Conservation (phyloP, 1,139 yeast genomes). For the Geotrichum fermentans region DNA sequence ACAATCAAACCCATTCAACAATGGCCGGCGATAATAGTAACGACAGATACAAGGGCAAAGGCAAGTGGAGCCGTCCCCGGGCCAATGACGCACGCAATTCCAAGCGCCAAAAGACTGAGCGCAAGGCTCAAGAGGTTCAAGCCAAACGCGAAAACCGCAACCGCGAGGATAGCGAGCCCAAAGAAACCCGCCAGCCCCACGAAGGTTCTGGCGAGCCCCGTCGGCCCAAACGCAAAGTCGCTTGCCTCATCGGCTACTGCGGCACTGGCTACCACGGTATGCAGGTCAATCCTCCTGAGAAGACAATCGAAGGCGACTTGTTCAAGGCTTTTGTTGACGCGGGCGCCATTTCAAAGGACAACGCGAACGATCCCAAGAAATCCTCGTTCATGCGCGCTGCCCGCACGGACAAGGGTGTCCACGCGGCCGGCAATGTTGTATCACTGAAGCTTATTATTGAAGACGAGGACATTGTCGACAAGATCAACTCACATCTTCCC, state of each 20-base stretch:
- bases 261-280: conserved; percentile 98
- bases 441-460: conserved; percentile 85
- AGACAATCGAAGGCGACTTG: conserved; percentile 87
- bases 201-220: conserved; percentile 44
- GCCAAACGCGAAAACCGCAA: conserved; percentile 20
- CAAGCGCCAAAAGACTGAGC: conserved; percentile 19
- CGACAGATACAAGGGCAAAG: conserved; percentile 19
- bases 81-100: conserved; percentile 20
- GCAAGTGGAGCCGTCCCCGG: conserved; percentile 23
- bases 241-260: conserved; percentile 90
- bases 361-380: conserved; percentile 84
- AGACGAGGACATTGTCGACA: conserved; percentile 68
- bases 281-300: conserved; percentile 88
- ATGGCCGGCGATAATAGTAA: conserved; percentile 10
- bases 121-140: conserved; percentile 15
- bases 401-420: conserved; percentile 97
- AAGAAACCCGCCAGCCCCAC: conserved; percentile 8
- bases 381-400: conserved; percentile 94
- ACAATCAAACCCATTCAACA: neutral
- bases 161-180: conserved; percentile 11
- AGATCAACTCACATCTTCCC: conserved; percentile 72
- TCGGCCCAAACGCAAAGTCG: conserved; percentile 81
- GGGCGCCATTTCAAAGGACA: conserved; percentile 86
- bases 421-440: conserved; percentile 95
- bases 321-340: conserved; percentile 81